Conservation (phyloP, 2,329 filamentous ascomycete species). For the Pseudocercospora macadamiae region DNA sequence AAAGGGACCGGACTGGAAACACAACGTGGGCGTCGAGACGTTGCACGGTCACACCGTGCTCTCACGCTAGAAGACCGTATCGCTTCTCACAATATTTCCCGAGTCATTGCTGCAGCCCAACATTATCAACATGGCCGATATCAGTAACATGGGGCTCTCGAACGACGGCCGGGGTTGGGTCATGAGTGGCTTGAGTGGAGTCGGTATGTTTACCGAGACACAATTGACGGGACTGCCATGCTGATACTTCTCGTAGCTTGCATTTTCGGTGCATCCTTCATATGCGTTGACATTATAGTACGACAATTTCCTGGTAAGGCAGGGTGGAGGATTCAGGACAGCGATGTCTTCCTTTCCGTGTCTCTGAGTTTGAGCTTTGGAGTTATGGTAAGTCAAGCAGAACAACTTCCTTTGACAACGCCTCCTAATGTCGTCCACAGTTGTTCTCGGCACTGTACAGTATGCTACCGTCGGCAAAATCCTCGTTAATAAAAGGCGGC, state of each 20-base stretch:
- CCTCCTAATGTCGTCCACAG: constrained; percentile 49
- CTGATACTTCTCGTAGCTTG: constrained; percentile 45
- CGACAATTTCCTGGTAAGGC: constrained; percentile 71
- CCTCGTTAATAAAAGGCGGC: constrained; percentile 72
- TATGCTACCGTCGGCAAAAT: constrained; percentile 86
- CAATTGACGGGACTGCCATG: background rate
- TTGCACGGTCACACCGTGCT: constrained; percentile 3
- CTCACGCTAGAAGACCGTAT: background rate
- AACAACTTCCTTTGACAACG: background rate
- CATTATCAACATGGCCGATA: background rate
- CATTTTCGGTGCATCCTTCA: constrained; percentile 76
- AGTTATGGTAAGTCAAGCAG: constrained; percentile 73
- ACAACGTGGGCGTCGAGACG: constrained; percentile 9
- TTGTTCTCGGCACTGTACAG: constrained; percentile 89
- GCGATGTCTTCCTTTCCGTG: constrained; percentile 81
- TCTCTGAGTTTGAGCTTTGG: constrained; percentile 93
- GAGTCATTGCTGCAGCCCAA: background rate
- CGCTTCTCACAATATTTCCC: background rate
- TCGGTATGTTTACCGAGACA: constrained; percentile 54
- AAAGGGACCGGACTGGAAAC: constrained; percentile 14
- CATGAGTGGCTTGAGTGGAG: constrained; percentile 80
- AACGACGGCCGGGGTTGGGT: constrained; percentile 95
- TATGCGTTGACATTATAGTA: constrained; percentile 81
- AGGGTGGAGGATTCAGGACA: constrained; percentile 85
- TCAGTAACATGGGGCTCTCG: constrained; percentile 54